Conservation (phyloP, 2,329 filamentous ascomycete genomes). For the Pseudogymnoascus sp. region DNA sequence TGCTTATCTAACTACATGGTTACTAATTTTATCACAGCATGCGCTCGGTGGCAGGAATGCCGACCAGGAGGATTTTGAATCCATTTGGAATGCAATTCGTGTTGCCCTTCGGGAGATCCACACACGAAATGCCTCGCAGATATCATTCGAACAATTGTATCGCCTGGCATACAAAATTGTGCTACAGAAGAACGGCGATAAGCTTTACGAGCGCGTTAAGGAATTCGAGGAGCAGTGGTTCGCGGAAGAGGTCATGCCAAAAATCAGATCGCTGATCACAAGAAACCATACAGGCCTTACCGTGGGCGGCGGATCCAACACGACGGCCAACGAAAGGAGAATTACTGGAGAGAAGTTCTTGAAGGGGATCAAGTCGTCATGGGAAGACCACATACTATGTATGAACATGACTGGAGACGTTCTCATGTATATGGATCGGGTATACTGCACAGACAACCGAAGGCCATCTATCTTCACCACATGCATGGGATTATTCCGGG, state of each 20-base stretch:
- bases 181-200: conserved; percentile 72
- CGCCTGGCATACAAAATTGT: conserved; percentile 91
- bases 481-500: conserved; percentile 80
- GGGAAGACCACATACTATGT: conserved; percentile 81
- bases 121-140: conserved; percentile 75
- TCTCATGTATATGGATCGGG: conserved; percentile 93
- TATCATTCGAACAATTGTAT: conserved; percentile 95
- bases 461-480: conserved; percentile 73
- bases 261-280: conserved; percentile 63
- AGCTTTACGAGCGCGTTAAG: conserved; percentile 72
- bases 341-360: conserved; percentile 78
- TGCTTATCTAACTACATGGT: background rate
- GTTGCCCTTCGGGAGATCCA: conserved; percentile 81
- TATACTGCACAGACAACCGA: conserved; percentile 64
- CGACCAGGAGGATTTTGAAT: conserved; percentile 67
- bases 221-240: conserved; percentile 79
- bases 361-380: conserved; percentile 63
- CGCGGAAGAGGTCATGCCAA: conserved; percentile 58
- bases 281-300: conserved; percentile 53
- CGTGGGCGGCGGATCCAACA: conserved; percentile 43
- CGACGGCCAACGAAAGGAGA: conserved; percentile 68
- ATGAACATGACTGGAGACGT: conserved; percentile 98
- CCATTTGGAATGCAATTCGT: conserved; percentile 68
- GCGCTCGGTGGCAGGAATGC: background rate
- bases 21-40: background rate